Percentiles rank a stretch among this genome's conserved stretches.
Conservation (phyloP, 139 green algal genomes). For the Haematococcus sp. region DNA sequence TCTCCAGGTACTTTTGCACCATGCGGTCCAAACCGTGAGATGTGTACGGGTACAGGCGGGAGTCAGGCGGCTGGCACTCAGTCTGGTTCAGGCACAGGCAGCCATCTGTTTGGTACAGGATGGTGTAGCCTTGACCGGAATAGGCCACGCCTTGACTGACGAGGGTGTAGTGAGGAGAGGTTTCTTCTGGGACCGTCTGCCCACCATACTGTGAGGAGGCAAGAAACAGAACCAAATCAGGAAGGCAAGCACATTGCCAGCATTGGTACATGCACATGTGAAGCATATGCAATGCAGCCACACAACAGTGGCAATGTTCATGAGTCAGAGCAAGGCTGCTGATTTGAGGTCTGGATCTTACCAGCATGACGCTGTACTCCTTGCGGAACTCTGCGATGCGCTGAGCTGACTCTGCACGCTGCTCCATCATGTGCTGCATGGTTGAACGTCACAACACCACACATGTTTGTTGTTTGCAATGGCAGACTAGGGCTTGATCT, state of each 20-base stretch:
- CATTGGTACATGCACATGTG: too few species aligned
- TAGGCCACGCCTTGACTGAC: slow-evolving; percentile 4
- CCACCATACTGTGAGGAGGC: neutral
- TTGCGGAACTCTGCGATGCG: neutral
- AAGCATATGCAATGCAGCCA: too few species aligned
- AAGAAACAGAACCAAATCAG: neutral
- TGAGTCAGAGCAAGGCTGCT: neutral
- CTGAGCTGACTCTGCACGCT: neutral
- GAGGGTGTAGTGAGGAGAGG: slow-evolving; percentile 2
- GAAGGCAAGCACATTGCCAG: too few species aligned
- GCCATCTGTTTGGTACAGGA: neutral
- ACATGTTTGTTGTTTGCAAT: too few species aligned
- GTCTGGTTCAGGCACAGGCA: neutral
- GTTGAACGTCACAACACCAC: too few species aligned
- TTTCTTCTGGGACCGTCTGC: neutral
- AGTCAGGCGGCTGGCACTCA: slow-evolving; percentile 3
- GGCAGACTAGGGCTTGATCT: too few species aligned
- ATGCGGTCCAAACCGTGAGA: slow-evolving; percentile 7
- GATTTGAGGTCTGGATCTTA: neutral
- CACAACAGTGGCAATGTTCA: too few species aligned
- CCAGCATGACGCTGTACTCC: slow-evolving; percentile 3
- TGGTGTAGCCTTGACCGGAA: neutral
- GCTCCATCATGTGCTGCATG: neutral
- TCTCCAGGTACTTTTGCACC: slow-evolving; percentile 12
- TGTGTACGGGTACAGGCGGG: slow-evolving; percentile 3